Evolutionary conservation across 345 rosid species (phyloP), one percentile per base, ranked within the genome.

Genomic region (Geranium brycei): DNA sequence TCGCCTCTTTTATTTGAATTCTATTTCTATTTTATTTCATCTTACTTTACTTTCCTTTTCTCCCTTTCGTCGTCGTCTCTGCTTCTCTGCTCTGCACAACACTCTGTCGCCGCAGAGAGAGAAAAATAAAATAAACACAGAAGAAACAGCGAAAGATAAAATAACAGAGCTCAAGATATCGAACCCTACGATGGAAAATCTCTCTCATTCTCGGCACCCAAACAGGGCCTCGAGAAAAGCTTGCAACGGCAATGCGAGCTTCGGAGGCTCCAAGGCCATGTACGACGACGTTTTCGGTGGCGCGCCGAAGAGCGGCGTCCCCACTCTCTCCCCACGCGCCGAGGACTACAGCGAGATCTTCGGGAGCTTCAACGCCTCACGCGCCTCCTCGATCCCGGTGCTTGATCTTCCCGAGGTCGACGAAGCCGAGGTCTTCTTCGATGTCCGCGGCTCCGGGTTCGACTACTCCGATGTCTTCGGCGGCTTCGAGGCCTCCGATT

Each of bases 271-370:
- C 59, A 71, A 71, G 74, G 70, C 83, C 28, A 69, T 80, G 4
- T 84, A 89, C 78, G 89, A 86, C 73, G 91, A 92, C 78, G 86
- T 89, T 3, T 89, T 86, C 65, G 89, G 89, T 0, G 89, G 88
- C 11, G 85, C 92, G 0, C 88, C 89, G 2, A 80, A 75, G 73
- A 81, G 75, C 31, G 91, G 78, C 1, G 72, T 74, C 38, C 84
- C 91, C 15, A 53, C 82, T 1, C 72, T 92, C 51, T 86, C 98
- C 17, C 98, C 96, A 7, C 80, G 96, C 10, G 81, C 77, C 2
- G 95, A 92, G 60, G 98, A 92, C 77, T 92, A 87, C 63, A 67
- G 68, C 62, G 95, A 89, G 79, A 89, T 89, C 58, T 92, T 92
- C 81, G 80, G 87, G 17, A 82, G 87, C 1, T 89, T 87, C 53